Evolutionary conservation across 352 stramenopile genomes (phyloP).

Genomic region (Phytophthora sp.): DNA sequence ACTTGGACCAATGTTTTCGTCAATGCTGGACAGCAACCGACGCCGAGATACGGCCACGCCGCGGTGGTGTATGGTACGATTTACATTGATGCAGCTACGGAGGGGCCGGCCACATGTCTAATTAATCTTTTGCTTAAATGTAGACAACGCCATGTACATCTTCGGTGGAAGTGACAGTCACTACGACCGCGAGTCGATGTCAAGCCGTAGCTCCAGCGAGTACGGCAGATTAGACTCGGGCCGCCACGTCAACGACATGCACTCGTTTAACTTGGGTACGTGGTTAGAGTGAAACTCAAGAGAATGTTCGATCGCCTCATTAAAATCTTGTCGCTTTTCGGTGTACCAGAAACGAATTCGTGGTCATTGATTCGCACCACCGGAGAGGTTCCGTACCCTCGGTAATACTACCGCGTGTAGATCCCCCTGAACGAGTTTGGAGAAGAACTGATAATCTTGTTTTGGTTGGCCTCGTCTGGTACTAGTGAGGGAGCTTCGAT

Average conservation of each 20-base stretch:
- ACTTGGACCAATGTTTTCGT: constrained; percentile 81
- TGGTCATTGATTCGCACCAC: constrained; percentile 40
- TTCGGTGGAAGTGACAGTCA: constrained; percentile 58
- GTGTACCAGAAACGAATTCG: constrained; percentile 65
- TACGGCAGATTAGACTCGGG: constrained; percentile 87
- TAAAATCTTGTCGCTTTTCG: constrained; percentile 8
- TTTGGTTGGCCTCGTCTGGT: background rate
- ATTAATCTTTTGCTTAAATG: background rate
- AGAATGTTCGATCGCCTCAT: too few relatives aligned
- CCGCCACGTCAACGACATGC: constrained; percentile 95
- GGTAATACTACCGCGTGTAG: constrained; percentile 34
- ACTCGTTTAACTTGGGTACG: constrained; percentile 94
- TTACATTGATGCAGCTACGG: background rate
- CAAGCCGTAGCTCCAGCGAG: constrained; percentile 85
- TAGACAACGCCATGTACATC: constrained; percentile 45
- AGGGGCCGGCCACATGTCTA: background rate
- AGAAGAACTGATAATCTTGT: background rate
- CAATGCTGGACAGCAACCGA: constrained; percentile 87
- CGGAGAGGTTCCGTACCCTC: constrained; percentile 71
- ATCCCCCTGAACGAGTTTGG: background rate
- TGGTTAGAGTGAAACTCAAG: background rate
- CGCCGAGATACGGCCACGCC: constrained; percentile 94
- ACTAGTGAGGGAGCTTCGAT: constrained; percentile 89
- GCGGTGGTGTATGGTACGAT: constrained; percentile 84
- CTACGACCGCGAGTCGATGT: constrained; percentile 67